Base-by-base conservation (phyloP, 257 asterid genomes). In the Ehretia macrophylla region DNA sequence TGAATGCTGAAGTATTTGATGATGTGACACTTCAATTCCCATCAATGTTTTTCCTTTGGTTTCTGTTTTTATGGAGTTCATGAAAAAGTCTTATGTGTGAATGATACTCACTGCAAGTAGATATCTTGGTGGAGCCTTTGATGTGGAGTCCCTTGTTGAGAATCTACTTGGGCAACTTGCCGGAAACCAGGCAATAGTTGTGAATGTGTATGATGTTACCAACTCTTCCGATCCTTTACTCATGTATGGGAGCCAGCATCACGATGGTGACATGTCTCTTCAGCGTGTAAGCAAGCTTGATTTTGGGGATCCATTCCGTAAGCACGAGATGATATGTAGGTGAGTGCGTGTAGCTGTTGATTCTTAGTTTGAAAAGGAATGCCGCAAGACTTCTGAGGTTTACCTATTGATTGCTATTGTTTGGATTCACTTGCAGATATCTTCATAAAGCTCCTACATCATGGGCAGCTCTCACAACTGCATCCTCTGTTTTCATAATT, bases 71-170 rank as follows among this genome's bases (percentile, higher is more conserved):
- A 22, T 8, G 45, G 8, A 44, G 37, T 68, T 55, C 32, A 23
- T 44, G 39, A 39, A 9, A 52, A 18, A 20, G 14, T 14, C 14
- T 17, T 46, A 44, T 55, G 52, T 47, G 23, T 55, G 16, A 64
- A 42, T 54, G 32, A 21, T 47, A 10, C 42, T 67, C 16, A 67
- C 59, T 55, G 42, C 19, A 22, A 44, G 4, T 71, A 91, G 98
- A 76, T 91, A 88, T 74, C 84, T 91, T 16, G 98, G 98, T 62
- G 98, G 98, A 68, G 87, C 96, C 57, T 91, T 91, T 60, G 95
- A 91, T 45, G 88, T 88, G 13, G 96, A 91, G 66, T 88, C 98
- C 49, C 94, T 91, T 40, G 94, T 91, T 12, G 96, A 88, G 68
- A 87, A 86, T 76, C 72, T 91, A 60, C 87, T 91, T 0, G 95